phyloP scores from a whole-genome alignment of 225 moss, liverwort and hornwort species.

The Neckera pumila region DNA sequence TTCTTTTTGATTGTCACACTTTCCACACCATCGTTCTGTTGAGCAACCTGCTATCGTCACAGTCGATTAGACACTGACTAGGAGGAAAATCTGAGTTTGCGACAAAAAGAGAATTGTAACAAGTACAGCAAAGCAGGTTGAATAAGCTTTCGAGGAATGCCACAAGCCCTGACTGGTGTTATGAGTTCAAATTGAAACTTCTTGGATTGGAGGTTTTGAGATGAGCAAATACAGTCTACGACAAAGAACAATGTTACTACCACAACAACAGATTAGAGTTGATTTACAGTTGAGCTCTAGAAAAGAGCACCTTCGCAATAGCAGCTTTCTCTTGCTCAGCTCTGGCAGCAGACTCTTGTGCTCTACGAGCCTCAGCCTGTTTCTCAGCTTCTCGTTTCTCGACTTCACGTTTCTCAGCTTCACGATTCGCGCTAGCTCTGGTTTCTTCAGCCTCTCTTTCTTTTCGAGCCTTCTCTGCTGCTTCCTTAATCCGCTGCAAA shows the following conservation, averaged over 20 bases:
- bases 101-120: not conserved
- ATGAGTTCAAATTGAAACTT: not conserved
- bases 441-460: slow-evolving; percentile 32
- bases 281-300: not conserved
- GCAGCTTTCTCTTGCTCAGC: slow-evolving; percentile 32
- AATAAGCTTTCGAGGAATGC: not conserved
- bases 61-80: not conserved
- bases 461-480: slow-evolving; percentile 45
- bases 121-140: not conserved
- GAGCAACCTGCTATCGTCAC: slow-evolving; percentile 24
- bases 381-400: slow-evolving; percentile 12
- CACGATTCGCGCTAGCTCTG: slow-evolving; percentile 15
- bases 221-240: not conserved
- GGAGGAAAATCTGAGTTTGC: not conserved
- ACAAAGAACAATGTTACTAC: not conserved
- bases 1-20: slow-evolving; percentile 36
- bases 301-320: slow-evolving; percentile 29
- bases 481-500: slow-evolving; percentile 38
- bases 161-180: not conserved
- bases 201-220: not conserved
- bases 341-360: slow-evolving; percentile 23
- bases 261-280: not conserved
- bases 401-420: slow-evolving; percentile 12
- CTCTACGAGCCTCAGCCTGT: slow-evolving; percentile 22
- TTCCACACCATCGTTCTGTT: slow-evolving; percentile 4